A percentile compares a stretch with the other conserved stretches of the same genome.
Conservation (phyloP, 345 rosid genomes). For the Arabis alpina region DNA sequence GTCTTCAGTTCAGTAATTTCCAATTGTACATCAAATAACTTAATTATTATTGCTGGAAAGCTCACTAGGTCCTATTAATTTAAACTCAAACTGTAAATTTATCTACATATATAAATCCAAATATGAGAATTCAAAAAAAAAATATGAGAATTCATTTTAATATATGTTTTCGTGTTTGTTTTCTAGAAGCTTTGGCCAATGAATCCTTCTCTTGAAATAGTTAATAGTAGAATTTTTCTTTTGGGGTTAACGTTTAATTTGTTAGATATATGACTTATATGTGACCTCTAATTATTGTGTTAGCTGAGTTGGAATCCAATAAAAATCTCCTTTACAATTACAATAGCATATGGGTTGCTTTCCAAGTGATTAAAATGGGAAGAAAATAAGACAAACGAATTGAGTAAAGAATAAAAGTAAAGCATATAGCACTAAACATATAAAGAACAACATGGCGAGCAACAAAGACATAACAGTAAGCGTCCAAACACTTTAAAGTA, state of each 20-base stretch:
- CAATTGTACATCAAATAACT: neutral
- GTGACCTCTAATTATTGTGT: conserved; percentile 29
- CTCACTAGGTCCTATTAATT: neutral
- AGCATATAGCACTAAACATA: conserved; percentile 42
- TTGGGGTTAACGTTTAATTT: too few species aligned
- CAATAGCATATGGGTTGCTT: conserved; percentile 21
- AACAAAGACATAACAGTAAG: conserved; percentile 40
- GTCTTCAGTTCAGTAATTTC: conserved; percentile 5
- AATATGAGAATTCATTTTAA: neutral
- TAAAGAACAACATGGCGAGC: conserved; percentile 37
- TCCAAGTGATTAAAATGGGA: conserved; percentile 19
- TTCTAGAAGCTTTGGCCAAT: neutral
- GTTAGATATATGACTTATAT: neutral
- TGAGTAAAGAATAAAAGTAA: conserved; percentile 41
- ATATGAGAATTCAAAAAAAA: too few species aligned
- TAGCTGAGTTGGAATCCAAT: conserved; percentile 41
- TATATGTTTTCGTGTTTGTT: neutral
- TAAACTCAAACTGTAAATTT: too few species aligned
- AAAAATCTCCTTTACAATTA: conserved; percentile 23
- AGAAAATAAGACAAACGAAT: conserved; percentile 36
- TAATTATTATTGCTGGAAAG: neutral
- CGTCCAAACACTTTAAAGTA: conserved; percentile 42
- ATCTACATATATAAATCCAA: neutral
- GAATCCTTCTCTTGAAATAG: neutral
- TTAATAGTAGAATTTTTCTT: neutral